Evolutionary conservation across 2,329 filamentous ascomycete species (phyloP).

Genomic region (Elsinoe ampelina): DNA sequence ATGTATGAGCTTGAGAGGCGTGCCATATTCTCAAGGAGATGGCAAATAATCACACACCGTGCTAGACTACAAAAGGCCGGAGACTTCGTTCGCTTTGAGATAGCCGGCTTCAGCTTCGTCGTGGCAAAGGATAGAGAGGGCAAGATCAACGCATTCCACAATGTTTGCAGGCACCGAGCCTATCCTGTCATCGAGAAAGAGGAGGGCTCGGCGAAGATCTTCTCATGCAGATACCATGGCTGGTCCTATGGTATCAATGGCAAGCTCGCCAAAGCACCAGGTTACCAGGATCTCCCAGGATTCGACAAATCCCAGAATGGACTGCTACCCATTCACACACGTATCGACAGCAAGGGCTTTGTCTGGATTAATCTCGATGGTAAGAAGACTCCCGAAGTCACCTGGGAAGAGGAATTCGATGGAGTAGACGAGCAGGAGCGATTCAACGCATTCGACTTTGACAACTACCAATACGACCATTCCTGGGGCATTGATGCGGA

Average conservation of each 20-base stretch:
- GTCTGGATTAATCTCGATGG: constrained; percentile 51
- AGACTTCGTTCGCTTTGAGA: constrained; percentile 20
- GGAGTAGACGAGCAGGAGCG: constrained; percentile 39
- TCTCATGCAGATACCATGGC: constrained; percentile 53
- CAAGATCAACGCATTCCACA: constrained; percentile 13
- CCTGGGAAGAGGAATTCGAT: constrained; percentile 46
- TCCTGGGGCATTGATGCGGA: constrained; percentile 48
- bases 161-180: constrained; percentile 39
- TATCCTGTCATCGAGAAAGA: constrained; percentile 48
- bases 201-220: constrained; percentile 43
- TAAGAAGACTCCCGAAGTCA: constrained; percentile 36
- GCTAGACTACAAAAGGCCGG: constrained; percentile 22
- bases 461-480: constrained; percentile 50
- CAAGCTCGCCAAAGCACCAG: constrained; percentile 51
- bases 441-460: constrained; percentile 40
- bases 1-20: constrained; percentile 40
- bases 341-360: constrained; percentile 39
- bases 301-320: constrained; percentile 50
- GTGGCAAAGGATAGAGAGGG: constrained; percentile 17
- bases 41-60: constrained; percentile 28
- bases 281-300: constrained; percentile 46
- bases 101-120: constrained; percentile 21
- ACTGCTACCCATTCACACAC: constrained; percentile 47
- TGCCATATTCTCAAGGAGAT: constrained; percentile 34
- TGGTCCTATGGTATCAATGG: constrained; percentile 53